Evolutionary conservation across 1,139 yeast species (phyloP).

Genomic region (Scheffersomyces lignicola): DNA sequence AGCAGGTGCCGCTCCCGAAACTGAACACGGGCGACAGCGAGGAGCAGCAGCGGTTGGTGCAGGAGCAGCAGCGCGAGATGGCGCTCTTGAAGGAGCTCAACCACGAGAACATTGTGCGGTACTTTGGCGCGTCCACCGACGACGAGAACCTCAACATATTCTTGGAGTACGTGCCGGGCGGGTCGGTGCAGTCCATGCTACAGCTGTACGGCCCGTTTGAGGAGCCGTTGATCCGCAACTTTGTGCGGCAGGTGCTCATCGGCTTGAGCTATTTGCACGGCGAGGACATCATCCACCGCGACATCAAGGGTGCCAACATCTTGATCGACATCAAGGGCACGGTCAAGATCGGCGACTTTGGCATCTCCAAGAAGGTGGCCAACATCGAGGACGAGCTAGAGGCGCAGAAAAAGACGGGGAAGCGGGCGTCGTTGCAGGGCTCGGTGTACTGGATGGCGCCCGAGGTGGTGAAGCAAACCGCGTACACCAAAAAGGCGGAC

Average conservation of each 20-base stretch:
- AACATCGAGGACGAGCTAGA: slow-evolving; percentile 24
- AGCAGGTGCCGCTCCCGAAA: slow-evolving; percentile 76
- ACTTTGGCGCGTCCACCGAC: slow-evolving; percentile 81
- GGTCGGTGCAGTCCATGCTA: slow-evolving; percentile 86
- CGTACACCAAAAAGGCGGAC: slow-evolving; percentile 87
- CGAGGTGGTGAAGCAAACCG: slow-evolving; percentile 89
- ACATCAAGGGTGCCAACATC: slow-evolving; percentile 91
- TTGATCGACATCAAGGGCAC: slow-evolving; percentile 88
- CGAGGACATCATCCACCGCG: slow-evolving; percentile 84
- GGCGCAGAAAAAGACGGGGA: slow-evolving; percentile 33
- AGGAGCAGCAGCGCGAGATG: slow-evolving; percentile 90
- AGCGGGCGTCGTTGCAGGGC: slow-evolving; percentile 87
- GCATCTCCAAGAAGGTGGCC: slow-evolving; percentile 77
- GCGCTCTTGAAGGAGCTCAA: slow-evolving; percentile 71
- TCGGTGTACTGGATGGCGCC: slow-evolving; percentile 99
- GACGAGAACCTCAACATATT: slow-evolving; percentile 75
- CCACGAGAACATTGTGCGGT: slow-evolving; percentile 91
- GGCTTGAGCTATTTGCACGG: slow-evolving; percentile 82
- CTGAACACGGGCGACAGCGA: slow-evolving; percentile 28
- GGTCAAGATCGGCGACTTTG: slow-evolving; percentile 91
- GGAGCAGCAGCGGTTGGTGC: slow-evolving; percentile 59
- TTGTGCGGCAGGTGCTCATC: slow-evolving; percentile 77
- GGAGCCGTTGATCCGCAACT: slow-evolving; percentile 82
- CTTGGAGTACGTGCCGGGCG: slow-evolving; percentile 95
- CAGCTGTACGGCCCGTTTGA: slow-evolving; percentile 89